Conservation (phyloP, 2,329 filamentous ascomycete species). For the Diaporthe ilicicola region DNA sequence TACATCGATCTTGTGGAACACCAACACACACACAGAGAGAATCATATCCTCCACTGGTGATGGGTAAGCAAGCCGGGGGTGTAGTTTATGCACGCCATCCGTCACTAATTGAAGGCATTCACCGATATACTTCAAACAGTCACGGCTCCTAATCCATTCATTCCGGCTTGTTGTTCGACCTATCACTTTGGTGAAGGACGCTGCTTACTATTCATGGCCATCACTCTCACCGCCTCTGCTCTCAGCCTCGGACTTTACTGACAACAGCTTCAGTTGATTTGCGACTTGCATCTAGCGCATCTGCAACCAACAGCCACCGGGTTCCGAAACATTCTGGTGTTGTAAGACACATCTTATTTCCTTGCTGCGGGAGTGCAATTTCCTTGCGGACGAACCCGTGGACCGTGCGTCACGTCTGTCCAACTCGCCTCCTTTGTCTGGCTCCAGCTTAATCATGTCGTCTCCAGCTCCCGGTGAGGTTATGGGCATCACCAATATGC, state of each 20-base stretch:
- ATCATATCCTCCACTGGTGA: not conserved
- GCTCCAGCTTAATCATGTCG: slow-evolving; percentile 44
- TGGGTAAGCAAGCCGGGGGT: not conserved
- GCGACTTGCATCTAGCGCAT: slow-evolving; percentile 22
- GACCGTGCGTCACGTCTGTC: slow-evolving; percentile 31
- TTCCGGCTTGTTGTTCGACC: slow-evolving; percentile 2
- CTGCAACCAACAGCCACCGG: slow-evolving; percentile 26
- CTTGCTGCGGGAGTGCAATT: slow-evolving; percentile 33
- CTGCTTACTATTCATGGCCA: not conserved
- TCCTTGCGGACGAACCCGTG: slow-evolving; percentile 33
- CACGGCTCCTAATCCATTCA: slow-evolving; percentile 9
- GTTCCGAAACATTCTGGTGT: slow-evolving; percentile 34
- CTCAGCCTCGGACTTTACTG: slow-evolving; percentile 14
- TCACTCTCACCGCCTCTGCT: slow-evolving; percentile 18
- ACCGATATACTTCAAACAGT: not conserved
- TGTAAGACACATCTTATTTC: slow-evolving; percentile 36
- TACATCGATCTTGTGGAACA: not conserved
- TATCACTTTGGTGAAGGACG: slow-evolving; percentile 21
- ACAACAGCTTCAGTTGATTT: slow-evolving; percentile 24
- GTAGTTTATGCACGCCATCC: not conserved
- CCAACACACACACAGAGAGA: not conserved
- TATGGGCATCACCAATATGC: slow-evolving; percentile 62
- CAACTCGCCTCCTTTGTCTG: slow-evolving; percentile 32
- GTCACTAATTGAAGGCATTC: slow-evolving; percentile 10
- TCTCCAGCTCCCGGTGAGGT: slow-evolving; percentile 57